These are phyloP conservation scores for Microbotryum violaceum DNA, from an alignment of 1,284 basidiomycete species.

Conservation along the genomic window DNA sequence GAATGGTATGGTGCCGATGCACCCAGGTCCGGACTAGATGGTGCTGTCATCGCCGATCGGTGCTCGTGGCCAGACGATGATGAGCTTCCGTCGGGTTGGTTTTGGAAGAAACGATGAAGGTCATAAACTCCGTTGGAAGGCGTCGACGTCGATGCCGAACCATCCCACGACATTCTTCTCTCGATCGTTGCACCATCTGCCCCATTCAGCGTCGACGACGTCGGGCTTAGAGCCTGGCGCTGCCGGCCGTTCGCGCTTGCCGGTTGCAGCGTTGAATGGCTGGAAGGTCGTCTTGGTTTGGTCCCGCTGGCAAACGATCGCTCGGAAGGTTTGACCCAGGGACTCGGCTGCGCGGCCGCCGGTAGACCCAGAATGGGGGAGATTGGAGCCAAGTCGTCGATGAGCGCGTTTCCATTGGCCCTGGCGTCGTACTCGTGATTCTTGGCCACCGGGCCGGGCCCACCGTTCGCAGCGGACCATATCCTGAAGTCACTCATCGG, in stretches of 20 bases:
- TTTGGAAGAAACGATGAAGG: constrained; percentile 32
- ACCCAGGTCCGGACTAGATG: constrained; percentile 24
- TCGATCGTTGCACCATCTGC: not conserved
- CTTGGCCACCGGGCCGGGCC: not conserved
- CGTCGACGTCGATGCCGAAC: not conserved
- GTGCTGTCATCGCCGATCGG: constrained; percentile 19
- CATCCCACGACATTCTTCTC: constrained; percentile 8
- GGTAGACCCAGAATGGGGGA: not conserved
- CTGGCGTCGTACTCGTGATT: not conserved
- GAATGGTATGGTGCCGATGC: constrained; percentile 15
- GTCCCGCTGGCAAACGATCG: not conserved
- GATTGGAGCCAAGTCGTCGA: not conserved
- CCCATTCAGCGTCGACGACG: not conserved
- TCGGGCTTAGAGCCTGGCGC: not conserved
- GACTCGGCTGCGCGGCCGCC: not conserved
- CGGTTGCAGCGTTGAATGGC: not conserved
- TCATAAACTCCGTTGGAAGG: constrained; percentile 10
- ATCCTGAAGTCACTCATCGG: constrained; percentile 9
- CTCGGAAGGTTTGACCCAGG: not conserved
- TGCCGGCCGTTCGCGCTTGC: not conserved
- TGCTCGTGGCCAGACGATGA: not conserved
- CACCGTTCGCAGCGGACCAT: constrained; percentile 13
- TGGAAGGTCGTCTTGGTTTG: not conserved
- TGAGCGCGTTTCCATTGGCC: not conserved
- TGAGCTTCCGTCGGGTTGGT: constrained; percentile 4